Conservation (phyloP, 306 rosid genomes). For the Senna tora region DNA sequence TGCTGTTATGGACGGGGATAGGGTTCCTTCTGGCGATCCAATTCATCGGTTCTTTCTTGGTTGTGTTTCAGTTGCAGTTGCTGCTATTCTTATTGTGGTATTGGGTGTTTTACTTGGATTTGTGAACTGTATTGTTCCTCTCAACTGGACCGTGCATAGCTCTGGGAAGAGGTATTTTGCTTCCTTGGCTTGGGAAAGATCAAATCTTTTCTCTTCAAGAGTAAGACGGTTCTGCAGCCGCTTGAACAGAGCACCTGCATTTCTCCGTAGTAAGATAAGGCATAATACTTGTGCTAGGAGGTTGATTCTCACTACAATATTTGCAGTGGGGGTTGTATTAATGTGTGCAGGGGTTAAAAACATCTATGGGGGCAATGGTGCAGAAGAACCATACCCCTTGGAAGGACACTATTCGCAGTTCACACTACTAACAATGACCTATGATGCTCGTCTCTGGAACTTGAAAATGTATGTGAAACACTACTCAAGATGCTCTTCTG, state of each 20-base stretch:
- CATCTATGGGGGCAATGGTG: conserved; percentile 89
- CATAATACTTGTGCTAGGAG: conserved; percentile 78
- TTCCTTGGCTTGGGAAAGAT: conserved; percentile 69
- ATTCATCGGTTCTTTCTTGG: conserved; percentile 73
- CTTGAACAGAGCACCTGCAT: conserved; percentile 69
- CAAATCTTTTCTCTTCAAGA: conserved; percentile 60
- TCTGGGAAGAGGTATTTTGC: conserved; percentile 65
- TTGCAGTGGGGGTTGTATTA: conserved; percentile 65
- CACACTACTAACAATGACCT: conserved; percentile 93
- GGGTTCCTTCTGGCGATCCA: conserved; percentile 92
- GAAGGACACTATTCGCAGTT: conserved; percentile 87
- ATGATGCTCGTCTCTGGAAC: conserved; percentile 97
- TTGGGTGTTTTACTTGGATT: conserved; percentile 82
- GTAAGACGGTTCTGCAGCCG: conserved; percentile 83
- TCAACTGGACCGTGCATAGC: conserved; percentile 66
- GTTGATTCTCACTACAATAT: conserved; percentile 66
- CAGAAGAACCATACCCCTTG: conserved; percentile 79
- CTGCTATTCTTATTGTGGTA: conserved; percentile 66
- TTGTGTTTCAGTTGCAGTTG: conserved; percentile 64
- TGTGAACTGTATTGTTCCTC: conserved; percentile 85
- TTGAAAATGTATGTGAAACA: conserved; percentile 88
- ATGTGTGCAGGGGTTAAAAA: conserved; percentile 78
- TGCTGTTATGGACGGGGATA: conserved; percentile 97
- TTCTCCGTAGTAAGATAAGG: conserved; percentile 72
- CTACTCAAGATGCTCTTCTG: conserved; percentile 93